Evolutionary conservation across 306 rosid genomes (phyloP).

Genomic region (peach (Prunus persica)): DNA sequence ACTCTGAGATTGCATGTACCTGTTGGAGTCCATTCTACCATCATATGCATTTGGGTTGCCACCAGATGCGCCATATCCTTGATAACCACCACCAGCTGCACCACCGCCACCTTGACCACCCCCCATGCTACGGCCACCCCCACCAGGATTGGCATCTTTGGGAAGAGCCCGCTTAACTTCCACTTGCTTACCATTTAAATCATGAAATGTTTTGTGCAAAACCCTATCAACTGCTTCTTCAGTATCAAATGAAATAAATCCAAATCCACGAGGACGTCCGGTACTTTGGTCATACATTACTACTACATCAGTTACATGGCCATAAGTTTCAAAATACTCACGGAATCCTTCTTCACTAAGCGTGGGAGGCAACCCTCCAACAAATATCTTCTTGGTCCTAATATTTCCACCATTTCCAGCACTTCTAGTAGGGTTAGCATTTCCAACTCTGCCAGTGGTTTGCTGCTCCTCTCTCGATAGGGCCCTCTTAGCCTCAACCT

Average conservation of each 20-base stretch:
- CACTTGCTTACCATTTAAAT: constrained; percentile 93
- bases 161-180: constrained; percentile 99
- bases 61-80: constrained; percentile 82
- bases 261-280: constrained; percentile 97
- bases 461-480: constrained; percentile 98
- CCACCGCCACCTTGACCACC: constrained; percentile 46
- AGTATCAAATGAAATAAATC: constrained; percentile 85
- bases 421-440: constrained; percentile 57
- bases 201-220: constrained; percentile 92
- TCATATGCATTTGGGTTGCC: constrained; percentile 85
- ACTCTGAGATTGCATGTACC: constrained; percentile 88
- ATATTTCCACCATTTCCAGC: constrained; percentile 78
- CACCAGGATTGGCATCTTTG: constrained; percentile 93
- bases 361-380: constrained; percentile 94
- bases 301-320: constrained; percentile 89
- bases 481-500: constrained; percentile 99
- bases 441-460: constrained; percentile 69
- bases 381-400: constrained; percentile 92
- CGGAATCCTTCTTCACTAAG: constrained; percentile 84
- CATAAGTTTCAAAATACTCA: constrained; percentile 80
- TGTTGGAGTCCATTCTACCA: constrained; percentile 81
- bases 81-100: constrained; percentile 76
- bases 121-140: constrained; percentile 76
- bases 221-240: constrained; percentile 99
- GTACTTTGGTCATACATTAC: constrained; percentile 98